Percentiles rank a stretch among this genome's conserved stretches.
These are phyloP conservation scores for Rhodomyrtus psidioides DNA, from an alignment of 441 rosid genomes.

Conservation along the genomic window DNA sequence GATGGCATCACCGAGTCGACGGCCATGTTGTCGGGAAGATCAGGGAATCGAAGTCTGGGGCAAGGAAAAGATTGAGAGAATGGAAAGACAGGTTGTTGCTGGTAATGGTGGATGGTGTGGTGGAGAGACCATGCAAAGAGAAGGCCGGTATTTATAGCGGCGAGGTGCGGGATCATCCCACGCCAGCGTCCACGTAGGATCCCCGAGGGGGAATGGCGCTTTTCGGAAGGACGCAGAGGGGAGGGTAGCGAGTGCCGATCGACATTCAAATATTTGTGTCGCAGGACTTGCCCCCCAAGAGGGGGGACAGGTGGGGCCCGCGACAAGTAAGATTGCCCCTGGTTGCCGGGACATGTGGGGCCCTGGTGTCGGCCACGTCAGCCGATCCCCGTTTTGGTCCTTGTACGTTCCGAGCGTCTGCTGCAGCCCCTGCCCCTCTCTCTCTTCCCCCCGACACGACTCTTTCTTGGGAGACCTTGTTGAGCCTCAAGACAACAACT, in stretches of 20 bases:
- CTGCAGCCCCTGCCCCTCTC: conserved; percentile 24
- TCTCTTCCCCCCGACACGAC: background rate
- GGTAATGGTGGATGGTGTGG: conserved; percentile 13
- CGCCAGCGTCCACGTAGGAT: conserved; percentile 3
- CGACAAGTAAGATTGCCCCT: conserved; percentile 16
- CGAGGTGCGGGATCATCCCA: background rate
- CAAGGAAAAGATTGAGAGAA: background rate
- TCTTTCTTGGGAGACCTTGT: conserved; percentile 10
- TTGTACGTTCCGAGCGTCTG: background rate
- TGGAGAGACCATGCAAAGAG: background rate
- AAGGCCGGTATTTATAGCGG: background rate
- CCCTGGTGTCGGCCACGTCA: conserved; percentile 49
- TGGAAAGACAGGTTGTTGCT: background rate
- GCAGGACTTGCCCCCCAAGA: background rate
- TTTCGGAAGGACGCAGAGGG: background rate
- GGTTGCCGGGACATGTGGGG: conserved; percentile 26
- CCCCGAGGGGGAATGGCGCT: background rate
- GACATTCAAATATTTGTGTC: background rate
- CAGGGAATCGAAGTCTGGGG: background rate
- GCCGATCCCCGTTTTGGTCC: conserved; percentile 16
- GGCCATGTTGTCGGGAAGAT: conserved; percentile 25
- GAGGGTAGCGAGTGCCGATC: background rate
- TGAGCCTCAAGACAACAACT: conserved; percentile 1
- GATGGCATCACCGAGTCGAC: conserved; percentile 33
- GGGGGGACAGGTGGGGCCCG: conserved; percentile 34